Base-by-base conservation (phyloP, 768 basidiomycete genomes). In the Gyrodon lividus region DNA sequence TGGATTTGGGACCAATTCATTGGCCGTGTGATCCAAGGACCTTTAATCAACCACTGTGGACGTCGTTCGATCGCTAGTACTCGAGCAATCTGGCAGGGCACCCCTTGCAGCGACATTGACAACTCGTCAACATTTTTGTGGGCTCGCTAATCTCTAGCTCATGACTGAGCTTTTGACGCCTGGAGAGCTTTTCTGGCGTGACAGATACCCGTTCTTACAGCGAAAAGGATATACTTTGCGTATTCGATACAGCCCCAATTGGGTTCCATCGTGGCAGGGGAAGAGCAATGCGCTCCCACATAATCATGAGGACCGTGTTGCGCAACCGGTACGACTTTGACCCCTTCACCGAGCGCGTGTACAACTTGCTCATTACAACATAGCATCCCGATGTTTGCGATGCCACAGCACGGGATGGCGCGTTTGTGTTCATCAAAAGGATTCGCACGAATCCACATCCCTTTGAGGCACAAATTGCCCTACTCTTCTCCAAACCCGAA, bases 241-340 rank as follows among this genome's bases (percentile, higher is more conserved):
- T 16, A 62, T 61, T 1, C 58, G 70, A 1, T 63, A 62, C 31
- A 51, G 54, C n/a, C 61, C 59, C 0, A 48, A 52, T 6, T 72
- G 69, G 70, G 24, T 58, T 8, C 61, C 70, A 10, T 71, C 67
- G 0, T 72, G 71, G 70, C 22, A 26, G 2, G 34, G 46, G 13
- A 8, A 19, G 24, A 4, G 24, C 7, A 22, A 24, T 22, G 31
- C 19, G 31, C 13, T 37, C 13, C 13, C 2, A 38, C 7, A 9
- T 5, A 14, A 4, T 5, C 35, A 22, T 26, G 46, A 48, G 24
- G 46, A 48, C 20, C 24, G 16, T 9, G 34, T 48, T 8, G n/a
- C n/a, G n/a, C n/a, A 31, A 39, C 13, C n/a, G 20, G 24, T 26
- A 26, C 24, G 24, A 26, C 24, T 26, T 26, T 26, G 24, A 26